Evolutionary conservation across 352 stramenopile species (phyloP).

Genomic region (Globisporangium megalacanthum): DNA sequence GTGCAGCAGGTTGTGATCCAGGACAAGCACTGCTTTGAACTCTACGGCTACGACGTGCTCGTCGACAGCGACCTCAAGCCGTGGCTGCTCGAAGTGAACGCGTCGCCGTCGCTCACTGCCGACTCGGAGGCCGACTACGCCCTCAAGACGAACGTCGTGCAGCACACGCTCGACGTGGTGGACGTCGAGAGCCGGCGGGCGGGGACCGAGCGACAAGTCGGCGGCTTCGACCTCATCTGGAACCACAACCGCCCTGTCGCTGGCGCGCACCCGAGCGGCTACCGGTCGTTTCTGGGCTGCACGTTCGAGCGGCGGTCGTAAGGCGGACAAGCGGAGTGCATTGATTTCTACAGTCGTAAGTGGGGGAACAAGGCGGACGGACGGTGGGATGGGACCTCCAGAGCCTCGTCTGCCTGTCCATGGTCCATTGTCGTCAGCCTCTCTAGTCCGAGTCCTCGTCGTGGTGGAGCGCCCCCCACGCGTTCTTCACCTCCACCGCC

Average conservation of each 20-base stretch:
- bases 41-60: slow-evolving; percentile 94
- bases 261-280: slow-evolving; percentile 37
- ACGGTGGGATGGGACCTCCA: no score
- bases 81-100: slow-evolving; percentile 90
- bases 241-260: slow-evolving; percentile 32
- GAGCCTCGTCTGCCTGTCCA: not conserved
- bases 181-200: slow-evolving; percentile 61
- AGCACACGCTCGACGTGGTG: slow-evolving; percentile 73
- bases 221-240: slow-evolving; percentile 73
- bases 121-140: slow-evolving; percentile 66
- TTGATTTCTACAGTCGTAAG: not conserved
- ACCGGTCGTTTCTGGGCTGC: slow-evolving; percentile 57
- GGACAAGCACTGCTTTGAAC: slow-evolving; percentile 92
- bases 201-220: slow-evolving; percentile 42
- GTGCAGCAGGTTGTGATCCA: slow-evolving; percentile 93
- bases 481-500: slow-evolving; percentile 68
- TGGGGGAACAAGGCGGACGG: not conserved
- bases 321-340: not conserved
- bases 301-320: slow-evolving; percentile 28
- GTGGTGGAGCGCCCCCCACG: slow-evolving; percentile 60
- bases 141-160: slow-evolving; percentile 69
- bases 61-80: slow-evolving; percentile 89
- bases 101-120: slow-evolving; percentile 64
- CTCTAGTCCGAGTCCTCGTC: slow-evolving; percentile 51
- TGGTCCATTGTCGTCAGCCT: no score